Evolutionary conservation across 2,329 filamentous ascomycete species (phyloP).

Genomic region (Trichoderma koningii): DNA sequence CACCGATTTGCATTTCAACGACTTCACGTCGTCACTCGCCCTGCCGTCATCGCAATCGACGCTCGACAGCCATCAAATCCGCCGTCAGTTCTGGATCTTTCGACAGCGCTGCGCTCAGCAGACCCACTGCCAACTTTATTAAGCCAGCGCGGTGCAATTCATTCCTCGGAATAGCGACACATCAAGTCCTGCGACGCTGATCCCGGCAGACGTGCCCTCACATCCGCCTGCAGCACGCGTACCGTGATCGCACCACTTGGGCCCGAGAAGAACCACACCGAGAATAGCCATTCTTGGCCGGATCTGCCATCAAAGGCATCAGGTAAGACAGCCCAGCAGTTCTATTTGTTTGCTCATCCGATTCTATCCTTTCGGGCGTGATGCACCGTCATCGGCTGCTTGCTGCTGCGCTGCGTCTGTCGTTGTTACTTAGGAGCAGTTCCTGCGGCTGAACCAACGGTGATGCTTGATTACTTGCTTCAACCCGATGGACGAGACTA

Average conservation of each 20-base stretch:
- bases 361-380: not conserved
- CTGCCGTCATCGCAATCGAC: not conserved
- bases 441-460: not conserved
- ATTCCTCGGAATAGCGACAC: not conserved
- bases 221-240: conserved; percentile 20
- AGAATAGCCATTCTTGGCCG: conserved; percentile 2
- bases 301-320: not conserved
- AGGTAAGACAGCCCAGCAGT: conserved; percentile 9
- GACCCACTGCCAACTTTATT: not conserved
- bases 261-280: not conserved
- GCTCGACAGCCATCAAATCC: not conserved
- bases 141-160: not conserved
- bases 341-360: not conserved
- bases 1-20: not conserved
- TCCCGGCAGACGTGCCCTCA: not conserved
- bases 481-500: not conserved
- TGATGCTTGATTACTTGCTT: not conserved
- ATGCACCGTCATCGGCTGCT: not conserved
- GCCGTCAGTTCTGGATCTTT: not conserved
- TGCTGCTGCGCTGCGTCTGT: conserved; percentile 3
- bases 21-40: not conserved
- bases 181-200: conserved; percentile 9
- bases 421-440: not conserved
- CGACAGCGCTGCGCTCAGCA: not conserved
- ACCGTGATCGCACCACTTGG: conserved; percentile 3